Conservation (phyloP, 2,329 filamentous ascomycete species). For the Aureobasidium lini region DNA sequence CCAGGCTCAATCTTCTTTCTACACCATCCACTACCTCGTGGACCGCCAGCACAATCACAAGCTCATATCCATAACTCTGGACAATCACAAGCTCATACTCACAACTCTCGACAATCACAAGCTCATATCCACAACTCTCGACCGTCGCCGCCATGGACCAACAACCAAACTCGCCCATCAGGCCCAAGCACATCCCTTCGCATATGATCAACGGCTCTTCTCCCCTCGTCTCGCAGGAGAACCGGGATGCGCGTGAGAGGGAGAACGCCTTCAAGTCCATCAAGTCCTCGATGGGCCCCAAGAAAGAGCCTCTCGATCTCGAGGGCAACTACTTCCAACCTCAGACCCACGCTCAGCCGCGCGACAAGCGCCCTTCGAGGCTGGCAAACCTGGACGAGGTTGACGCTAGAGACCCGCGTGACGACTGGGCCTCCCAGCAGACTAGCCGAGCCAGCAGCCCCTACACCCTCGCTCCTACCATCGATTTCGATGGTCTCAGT, state of each 20-base stretch:
- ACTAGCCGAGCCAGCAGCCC: conserved; percentile 42
- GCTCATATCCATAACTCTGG: background rate
- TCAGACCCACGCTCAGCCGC: background rate
- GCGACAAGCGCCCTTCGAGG: conserved; percentile 11
- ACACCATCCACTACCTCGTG: background rate
- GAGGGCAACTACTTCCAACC: conserved; percentile 20
- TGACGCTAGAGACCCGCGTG: conserved; percentile 45
- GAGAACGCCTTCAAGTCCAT: conserved; percentile 54
- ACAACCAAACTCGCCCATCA: conserved; percentile 26
- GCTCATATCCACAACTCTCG: background rate
- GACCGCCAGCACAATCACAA: background rate
- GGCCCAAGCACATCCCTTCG: conserved; percentile 44
- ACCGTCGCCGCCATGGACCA: conserved; percentile 35
- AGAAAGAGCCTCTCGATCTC: conserved; percentile 39
- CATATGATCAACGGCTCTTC: conserved; percentile 51
- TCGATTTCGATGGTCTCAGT: conserved; percentile 50
- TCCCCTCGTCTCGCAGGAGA: conserved; percentile 41
- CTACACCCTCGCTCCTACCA: conserved; percentile 43
- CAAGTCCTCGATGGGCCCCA: conserved; percentile 46
- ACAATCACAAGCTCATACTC: conserved; percentile 35
- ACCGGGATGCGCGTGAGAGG: conserved; percentile 44
- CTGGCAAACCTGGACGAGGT: conserved; percentile 38
- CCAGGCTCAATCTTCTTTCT: background rate
- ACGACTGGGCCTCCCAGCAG: conserved; percentile 47
- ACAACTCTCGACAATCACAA: conserved; percentile 18